phyloP scores from a whole-genome alignment of 768 basidiomycete genomes.

The Lactifluus echinatus region DNA sequence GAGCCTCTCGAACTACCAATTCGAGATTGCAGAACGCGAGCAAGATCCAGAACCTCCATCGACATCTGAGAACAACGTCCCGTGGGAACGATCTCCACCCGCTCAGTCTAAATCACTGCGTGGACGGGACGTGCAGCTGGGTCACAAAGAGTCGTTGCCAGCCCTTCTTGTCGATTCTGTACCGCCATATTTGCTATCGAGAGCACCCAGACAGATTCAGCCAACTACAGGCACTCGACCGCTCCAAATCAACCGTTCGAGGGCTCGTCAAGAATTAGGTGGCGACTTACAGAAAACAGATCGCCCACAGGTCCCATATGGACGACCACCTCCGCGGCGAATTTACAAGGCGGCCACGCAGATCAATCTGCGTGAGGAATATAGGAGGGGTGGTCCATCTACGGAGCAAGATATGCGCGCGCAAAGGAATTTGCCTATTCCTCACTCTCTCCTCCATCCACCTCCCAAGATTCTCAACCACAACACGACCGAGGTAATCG shows the following conservation, averaged over 20 bases:
- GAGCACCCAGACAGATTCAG: neutral
- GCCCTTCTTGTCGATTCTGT: neutral
- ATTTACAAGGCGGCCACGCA: slow-evolving; percentile 6
- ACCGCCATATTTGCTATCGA: neutral
- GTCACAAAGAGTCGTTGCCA: neutral
- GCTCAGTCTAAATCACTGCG: neutral
- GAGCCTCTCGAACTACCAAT: slow-evolving; percentile 7
- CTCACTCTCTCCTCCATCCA: neutral
- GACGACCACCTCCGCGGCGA: neutral
- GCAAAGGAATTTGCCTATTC: neutral
- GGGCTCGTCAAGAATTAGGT: neutral
- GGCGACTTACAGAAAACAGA: neutral
- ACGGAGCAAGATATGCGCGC: neutral
- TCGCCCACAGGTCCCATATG: neutral
- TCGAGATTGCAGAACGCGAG: neutral
- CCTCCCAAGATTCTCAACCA: neutral
- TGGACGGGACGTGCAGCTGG: no score
- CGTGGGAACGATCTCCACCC: neutral
- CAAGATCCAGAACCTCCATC: neutral
- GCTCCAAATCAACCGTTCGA: slow-evolving; percentile 8
- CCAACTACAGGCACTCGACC: neutral
- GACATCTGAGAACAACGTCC: neutral
- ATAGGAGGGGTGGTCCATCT: neutral
- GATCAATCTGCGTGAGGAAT: slow-evolving; percentile 4
- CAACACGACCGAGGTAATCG: neutral